A percentile compares a stretch with the other conserved stretches of the same genome.
phyloP scores from a whole-genome alignment of 306 rosid genomes.

The Vicia sativa region DNA sequence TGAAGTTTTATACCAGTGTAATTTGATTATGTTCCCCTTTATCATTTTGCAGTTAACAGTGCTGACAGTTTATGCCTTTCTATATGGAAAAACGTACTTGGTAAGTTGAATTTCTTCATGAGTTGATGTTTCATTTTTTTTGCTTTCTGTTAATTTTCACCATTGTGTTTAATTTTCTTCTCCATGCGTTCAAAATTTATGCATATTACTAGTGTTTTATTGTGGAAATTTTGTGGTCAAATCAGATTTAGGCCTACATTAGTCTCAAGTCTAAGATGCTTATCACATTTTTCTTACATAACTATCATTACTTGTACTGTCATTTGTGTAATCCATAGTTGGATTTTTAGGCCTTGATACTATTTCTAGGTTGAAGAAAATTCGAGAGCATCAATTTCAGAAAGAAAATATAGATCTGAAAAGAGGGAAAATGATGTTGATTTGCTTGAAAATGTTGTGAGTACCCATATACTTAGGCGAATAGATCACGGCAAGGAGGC shows the following conservation, averaged over 20 bases:
- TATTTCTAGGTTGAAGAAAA: no score
- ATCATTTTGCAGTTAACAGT: constrained; percentile 81
- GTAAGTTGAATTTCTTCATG: constrained; percentile 53
- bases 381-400: no score
- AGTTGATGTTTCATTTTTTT: constrained; percentile 9
- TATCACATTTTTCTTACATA: constrained; percentile 13
- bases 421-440: no score
- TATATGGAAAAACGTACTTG: constrained; percentile 83
- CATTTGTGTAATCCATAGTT: no score
- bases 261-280: constrained; percentile 18
- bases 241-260: background rate
- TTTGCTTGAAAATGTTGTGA: background rate
- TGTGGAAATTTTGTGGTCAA: background rate
- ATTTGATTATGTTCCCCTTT: constrained; percentile 16
- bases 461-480: background rate
- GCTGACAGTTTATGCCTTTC: constrained; percentile 80
- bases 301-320: no score
- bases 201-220: constrained; percentile 13
- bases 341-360: no score
- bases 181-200: background rate
- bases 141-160: background rate
- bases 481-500: background rate
- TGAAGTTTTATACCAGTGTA: background rate
- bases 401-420: no score
- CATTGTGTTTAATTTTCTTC: background rate